Conservation (phyloP, 108 stramenopile genomes). For the Fragilaria radians region DNA sequence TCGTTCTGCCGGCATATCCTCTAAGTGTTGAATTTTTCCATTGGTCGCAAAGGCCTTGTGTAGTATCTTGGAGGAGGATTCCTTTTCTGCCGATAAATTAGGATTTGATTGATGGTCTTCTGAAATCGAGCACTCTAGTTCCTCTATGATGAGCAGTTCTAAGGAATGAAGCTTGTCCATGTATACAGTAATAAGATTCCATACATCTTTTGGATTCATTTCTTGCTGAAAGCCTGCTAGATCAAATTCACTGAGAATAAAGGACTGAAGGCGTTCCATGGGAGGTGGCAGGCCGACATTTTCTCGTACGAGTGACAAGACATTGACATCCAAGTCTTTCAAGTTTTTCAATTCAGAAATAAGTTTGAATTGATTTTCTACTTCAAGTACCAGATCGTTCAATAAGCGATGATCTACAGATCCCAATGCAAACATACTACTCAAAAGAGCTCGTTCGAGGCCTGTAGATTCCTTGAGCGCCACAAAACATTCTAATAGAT, state of each 20-base stretch:
- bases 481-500: constrained; percentile 46
- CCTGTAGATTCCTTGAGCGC: constrained; percentile 64
- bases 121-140: constrained; percentile 24
- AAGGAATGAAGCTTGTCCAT: constrained; percentile 62
- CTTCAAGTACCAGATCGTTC: constrained; percentile 60
- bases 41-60: neutral
- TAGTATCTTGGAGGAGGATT: neutral
- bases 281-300: constrained; percentile 10
- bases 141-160: constrained; percentile 61
- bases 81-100: neutral
- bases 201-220: constrained; percentile 44
- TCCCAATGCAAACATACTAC: constrained; percentile 31
- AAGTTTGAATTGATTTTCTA: constrained; percentile 60
- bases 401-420: constrained; percentile 23
- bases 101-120: neutral
- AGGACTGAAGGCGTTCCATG: constrained; percentile 16
- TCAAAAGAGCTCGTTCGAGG: constrained; percentile 52
- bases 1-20: constrained; percentile 22
- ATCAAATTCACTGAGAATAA: constrained; percentile 24
- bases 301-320: constrained; percentile 29
- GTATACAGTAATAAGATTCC: constrained; percentile 55
- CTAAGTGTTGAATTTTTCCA: constrained; percentile 3
- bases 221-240: constrained; percentile 17
- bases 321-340: constrained; percentile 25
- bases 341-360: constrained; percentile 31